These are phyloP conservation scores for Arbutus unedo DNA, from an alignment of 148 eudicot species.

Conservation along the genomic window DNA sequence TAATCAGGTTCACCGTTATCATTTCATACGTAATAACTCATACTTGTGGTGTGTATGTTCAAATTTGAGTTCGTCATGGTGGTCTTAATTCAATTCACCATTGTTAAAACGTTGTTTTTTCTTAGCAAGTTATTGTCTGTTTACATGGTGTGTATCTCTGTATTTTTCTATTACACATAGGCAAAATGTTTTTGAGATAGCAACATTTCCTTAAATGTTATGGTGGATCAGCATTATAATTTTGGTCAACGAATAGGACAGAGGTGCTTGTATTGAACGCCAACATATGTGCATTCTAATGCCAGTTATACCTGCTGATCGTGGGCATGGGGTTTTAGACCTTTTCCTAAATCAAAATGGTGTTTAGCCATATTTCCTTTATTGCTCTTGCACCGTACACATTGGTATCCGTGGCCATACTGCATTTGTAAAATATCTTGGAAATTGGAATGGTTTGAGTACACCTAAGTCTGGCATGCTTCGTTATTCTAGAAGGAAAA, in stretches of 20 bases:
- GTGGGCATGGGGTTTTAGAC: background rate
- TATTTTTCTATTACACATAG: background rate
- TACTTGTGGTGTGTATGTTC: background rate
- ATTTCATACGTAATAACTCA: background rate
- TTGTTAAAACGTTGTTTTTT: background rate
- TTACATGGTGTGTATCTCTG: background rate
- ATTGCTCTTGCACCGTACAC: background rate
- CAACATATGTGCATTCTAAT: background rate
- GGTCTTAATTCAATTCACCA: background rate
- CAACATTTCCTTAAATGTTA: background rate
- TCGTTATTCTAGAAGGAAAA: background rate
- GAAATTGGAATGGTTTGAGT: background rate
- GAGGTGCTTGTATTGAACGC: background rate
- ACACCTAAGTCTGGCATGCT: background rate
- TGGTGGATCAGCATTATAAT: slow-evolving; percentile 8
- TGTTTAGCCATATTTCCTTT: background rate
- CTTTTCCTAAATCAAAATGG: background rate
- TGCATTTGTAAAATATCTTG: background rate
- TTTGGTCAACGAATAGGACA: background rate
- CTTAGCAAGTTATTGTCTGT: background rate
- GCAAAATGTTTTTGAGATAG: background rate
- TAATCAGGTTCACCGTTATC: background rate
- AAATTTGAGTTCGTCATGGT: background rate
- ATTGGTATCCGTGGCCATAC: background rate
- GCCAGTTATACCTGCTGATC: background rate